Evolutionary conservation across 176 grass and related monocot species (phyloP), one percentile per base, ranked within the genome.

Genomic region (Ampelocalamus luodianensis): DNA sequence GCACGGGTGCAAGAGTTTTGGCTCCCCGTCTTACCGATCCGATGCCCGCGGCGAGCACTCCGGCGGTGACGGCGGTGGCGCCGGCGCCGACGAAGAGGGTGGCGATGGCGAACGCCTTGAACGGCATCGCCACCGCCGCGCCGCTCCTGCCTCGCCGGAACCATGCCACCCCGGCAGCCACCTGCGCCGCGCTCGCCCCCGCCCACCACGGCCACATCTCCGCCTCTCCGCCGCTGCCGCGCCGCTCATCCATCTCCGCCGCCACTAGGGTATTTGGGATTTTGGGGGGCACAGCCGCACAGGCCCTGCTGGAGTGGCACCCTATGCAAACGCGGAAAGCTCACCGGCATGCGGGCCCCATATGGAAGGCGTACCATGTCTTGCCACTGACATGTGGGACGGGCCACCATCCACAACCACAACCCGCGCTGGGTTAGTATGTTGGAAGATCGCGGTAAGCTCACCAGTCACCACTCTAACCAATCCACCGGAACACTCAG

Each of bases 71-170:
- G 23, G 87, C 72, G 6, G 93, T 89, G 85, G 85, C 87, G 17
- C 79, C 83, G 48, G 85, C 66, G 23, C 92, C 74, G 63, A 98
- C 87, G 87, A 95, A 90, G 66, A 98, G 79, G 39, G 83, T 79
- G 22, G 91, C 89, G 55, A 93, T 84, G 71, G 61, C 85, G 87
- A 98, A 95, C 67, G 93, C 95, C 83, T 80, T 95, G 79, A 98
- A 88, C 22, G 95, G 93, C 95, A 98, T 93, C 80, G 79, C 79
- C 10, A 70, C 20, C n/a, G 76, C 91, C 43, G 51, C 11, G 44
- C 91, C 93, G 38, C 81, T 8, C 79, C 32, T 90, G 17, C 91
- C 91, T 37, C 77, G 83, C 24, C 86, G 82, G 66, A 88, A 98
- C 96, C 89, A 95, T 5, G 84, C 74, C 40, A n/a, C n/a, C n/a